These are phyloP conservation scores for Berkeleyomyces rouxiae DNA, from an alignment of 2,329 filamentous ascomycete genomes.

Conservation along the genomic window DNA sequence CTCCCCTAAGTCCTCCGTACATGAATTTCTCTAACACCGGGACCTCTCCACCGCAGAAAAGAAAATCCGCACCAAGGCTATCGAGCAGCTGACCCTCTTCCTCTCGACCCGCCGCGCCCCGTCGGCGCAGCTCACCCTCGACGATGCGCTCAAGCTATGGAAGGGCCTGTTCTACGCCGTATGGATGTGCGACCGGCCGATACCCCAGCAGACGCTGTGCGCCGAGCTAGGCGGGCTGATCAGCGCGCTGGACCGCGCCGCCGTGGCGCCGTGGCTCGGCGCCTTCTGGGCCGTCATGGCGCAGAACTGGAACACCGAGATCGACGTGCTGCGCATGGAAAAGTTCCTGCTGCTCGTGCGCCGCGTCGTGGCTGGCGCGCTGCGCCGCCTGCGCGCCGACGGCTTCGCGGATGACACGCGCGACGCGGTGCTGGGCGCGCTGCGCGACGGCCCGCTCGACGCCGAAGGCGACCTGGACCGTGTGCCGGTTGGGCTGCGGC, in stretches of 20 bases:
- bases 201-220: conserved; percentile 74
- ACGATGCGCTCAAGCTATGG: conserved; percentile 79
- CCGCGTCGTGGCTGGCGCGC: conserved; percentile 56
- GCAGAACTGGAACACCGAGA: conserved; percentile 50
- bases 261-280: conserved; percentile 33
- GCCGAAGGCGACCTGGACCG: conserved; percentile 29
- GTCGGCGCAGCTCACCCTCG: conserved; percentile 33
- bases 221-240: conserved; percentile 54
- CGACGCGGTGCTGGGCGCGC: conserved; percentile 17
- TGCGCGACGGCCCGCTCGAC: conserved; percentile 21
- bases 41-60: conserved; percentile 39
- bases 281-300: conserved; percentile 55
- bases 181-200: conserved; percentile 83
- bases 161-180: conserved; percentile 86
- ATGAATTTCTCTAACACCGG: not conserved
- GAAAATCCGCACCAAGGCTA: conserved; percentile 58
- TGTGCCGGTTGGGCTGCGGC: conserved; percentile 66
- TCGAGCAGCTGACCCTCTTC: conserved; percentile 62
- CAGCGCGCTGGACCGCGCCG: conserved; percentile 20
- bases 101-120: conserved; percentile 36
- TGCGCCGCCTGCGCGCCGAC: conserved; percentile 22
- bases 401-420: not conserved
- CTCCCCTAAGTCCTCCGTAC: not conserved
- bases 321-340: conserved; percentile 68
- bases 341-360: conserved; percentile 82